Conservation (phyloP, 805 yeast species). For the Yarrowia keelungensis region DNA sequence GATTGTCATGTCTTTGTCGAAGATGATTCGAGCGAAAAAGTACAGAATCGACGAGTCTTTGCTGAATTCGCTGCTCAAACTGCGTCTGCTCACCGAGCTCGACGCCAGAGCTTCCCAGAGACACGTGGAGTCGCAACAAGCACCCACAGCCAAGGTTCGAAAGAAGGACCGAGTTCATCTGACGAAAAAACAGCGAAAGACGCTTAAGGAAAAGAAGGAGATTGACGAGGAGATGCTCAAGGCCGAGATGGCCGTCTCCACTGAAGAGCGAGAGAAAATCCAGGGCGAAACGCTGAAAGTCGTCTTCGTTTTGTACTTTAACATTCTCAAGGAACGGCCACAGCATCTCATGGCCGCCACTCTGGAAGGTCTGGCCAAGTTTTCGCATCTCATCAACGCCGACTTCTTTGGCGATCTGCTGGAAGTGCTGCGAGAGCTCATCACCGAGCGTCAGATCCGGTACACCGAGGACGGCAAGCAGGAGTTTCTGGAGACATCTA, state of each 20-base stretch:
- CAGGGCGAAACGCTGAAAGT: constrained; percentile 85
- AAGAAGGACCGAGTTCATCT: constrained; percentile 91
- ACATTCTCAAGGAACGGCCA: constrained; percentile 69
- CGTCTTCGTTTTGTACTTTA: constrained; percentile 75
- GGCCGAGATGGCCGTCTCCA: constrained; percentile 88
- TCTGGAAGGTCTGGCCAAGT: constrained; percentile 87
- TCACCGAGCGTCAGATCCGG: constrained; percentile 56
- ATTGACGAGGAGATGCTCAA: constrained; percentile 88
- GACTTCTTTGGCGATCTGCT: constrained; percentile 92
- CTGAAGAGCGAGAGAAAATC: constrained; percentile 81
- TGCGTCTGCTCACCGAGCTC: constrained; percentile 55
- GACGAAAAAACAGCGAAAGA: constrained; percentile 88
- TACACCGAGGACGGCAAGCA: constrained; percentile 56
- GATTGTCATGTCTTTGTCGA: constrained; percentile 68
- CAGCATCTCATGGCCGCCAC: constrained; percentile 81
- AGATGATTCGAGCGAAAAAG: constrained; percentile 73
- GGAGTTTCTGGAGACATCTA: constrained; percentile 53
- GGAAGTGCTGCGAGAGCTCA: constrained; percentile 84
- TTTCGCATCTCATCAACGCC: constrained; percentile 90
- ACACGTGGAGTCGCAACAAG: constrained; percentile 56
- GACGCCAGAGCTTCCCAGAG: constrained; percentile 51
- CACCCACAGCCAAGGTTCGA: constrained; percentile 59
- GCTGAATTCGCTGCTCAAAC: constrained; percentile 71
- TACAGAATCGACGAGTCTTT: constrained; percentile 86
- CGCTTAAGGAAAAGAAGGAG: constrained; percentile 80